These are phyloP conservation scores for Helminthosporium solani DNA, from an alignment of 2,329 filamentous ascomycete species.

Conservation along the genomic window DNA sequence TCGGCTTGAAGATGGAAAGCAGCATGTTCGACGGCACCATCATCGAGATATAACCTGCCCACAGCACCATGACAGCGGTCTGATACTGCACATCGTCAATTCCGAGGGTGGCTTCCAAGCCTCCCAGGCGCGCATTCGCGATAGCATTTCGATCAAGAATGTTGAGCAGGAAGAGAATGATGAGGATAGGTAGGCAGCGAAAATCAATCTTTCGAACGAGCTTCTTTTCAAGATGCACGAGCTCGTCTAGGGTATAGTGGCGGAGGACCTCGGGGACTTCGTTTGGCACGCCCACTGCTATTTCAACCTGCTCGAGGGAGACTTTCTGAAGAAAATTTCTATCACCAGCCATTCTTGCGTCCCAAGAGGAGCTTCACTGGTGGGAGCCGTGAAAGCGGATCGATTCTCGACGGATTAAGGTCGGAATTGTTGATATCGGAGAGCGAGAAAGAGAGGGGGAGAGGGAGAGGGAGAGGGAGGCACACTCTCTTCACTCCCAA, in stretches of 20 bases:
- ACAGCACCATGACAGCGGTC: conserved; percentile 52
- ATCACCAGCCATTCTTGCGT: conserved; percentile 2
- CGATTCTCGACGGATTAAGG: no score
- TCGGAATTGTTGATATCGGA: not conserved
- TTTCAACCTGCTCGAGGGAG: conserved; percentile 13
- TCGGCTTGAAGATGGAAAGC: conserved; percentile 56
- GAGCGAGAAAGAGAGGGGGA: not conserved
- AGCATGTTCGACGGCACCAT: conserved; percentile 63
- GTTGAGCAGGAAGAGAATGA: conserved; percentile 33
- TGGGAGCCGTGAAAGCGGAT: no score
- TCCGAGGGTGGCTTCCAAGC: conserved; percentile 22
- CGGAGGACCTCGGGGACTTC: conserved; percentile 15
- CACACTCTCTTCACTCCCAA: no score
- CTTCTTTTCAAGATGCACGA: conserved; percentile 28
- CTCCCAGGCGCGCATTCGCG: conserved; percentile 28
- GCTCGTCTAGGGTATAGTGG: conserved; percentile 13
- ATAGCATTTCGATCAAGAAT: conserved; percentile 35
- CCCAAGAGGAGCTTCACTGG: no score
- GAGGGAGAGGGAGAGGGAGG: no score
- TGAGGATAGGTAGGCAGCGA: conserved; percentile 29
- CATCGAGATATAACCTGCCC: conserved; percentile 61
- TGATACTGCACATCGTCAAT: conserved; percentile 22
- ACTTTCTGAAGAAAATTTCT: conserved; percentile 9
- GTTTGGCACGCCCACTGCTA: conserved; percentile 2
- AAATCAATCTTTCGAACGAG: conserved; percentile 33